Evolutionary conservation across 2,329 filamentous ascomycete species (phyloP).

Genomic region (Pezicula rhizophila): DNA sequence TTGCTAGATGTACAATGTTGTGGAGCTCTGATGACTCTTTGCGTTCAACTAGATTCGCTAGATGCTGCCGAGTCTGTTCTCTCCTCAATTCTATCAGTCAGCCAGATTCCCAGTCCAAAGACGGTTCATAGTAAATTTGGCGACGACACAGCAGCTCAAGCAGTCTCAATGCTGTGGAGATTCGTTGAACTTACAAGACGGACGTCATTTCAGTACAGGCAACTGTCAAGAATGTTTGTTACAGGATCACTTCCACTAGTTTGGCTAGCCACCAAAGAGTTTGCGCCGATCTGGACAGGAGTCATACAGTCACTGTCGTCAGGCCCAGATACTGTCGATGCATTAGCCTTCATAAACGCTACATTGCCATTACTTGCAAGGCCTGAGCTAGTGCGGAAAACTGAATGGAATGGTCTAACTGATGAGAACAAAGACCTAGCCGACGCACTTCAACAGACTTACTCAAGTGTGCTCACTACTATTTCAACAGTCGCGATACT

Average conservation of each 20-base stretch:
- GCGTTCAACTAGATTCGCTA: slow-evolving; percentile 28
- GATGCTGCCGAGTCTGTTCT: slow-evolving; percentile 38
- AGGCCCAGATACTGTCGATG: slow-evolving; percentile 26
- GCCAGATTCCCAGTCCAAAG: slow-evolving; percentile 31
- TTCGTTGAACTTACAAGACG: slow-evolving; percentile 28
- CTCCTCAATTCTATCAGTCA: slow-evolving; percentile 26
- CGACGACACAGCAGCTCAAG: slow-evolving; percentile 21
- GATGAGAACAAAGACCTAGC: slow-evolving; percentile 3
- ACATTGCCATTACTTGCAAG: slow-evolving; percentile 27
- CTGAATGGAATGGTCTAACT: neutral
- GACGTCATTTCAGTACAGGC: slow-evolving; percentile 30
- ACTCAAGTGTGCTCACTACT: slow-evolving; percentile 36
- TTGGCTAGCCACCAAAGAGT: slow-evolving; percentile 39
- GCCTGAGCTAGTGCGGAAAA: slow-evolving; percentile 2
- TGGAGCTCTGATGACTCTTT: slow-evolving; percentile 36
- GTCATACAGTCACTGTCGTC: slow-evolving; percentile 31
- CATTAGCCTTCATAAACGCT: slow-evolving; percentile 30
- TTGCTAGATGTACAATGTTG: slow-evolving; percentile 36
- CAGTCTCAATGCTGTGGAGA: slow-evolving; percentile 29
- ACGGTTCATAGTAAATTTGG: slow-evolving; percentile 27
- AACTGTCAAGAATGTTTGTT: slow-evolving; percentile 31
- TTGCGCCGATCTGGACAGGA: slow-evolving; percentile 35
- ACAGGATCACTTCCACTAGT: slow-evolving; percentile 30
- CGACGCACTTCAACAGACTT: slow-evolving; percentile 28
- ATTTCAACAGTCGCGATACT: slow-evolving; percentile 32